phyloP scores from a whole-genome alignment of 164 flowering plant genomes.

The Berberis thunbergii region DNA sequence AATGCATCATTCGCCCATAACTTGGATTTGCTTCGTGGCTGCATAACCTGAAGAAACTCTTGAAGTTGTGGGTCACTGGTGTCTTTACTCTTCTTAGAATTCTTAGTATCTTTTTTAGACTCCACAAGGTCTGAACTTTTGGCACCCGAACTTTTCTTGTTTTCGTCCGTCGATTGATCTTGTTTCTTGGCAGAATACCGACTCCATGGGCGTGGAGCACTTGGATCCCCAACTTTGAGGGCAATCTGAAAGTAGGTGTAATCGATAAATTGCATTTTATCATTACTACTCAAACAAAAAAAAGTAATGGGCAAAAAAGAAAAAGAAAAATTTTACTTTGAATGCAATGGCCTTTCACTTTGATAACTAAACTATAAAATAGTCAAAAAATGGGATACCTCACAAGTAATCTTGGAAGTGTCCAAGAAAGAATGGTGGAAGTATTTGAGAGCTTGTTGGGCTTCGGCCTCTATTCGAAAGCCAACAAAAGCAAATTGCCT shows the following conservation, averaged over 20 bases:
- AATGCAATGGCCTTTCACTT: too few species aligned
- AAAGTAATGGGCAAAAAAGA: neutral
- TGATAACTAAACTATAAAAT: neutral
- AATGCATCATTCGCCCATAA: constrained; percentile 86
- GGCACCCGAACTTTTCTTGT: constrained; percentile 10
- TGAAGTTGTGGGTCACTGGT: constrained; percentile 55
- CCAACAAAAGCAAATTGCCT: constrained; percentile 91
- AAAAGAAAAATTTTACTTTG: neutral
- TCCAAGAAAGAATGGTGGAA: constrained; percentile 71
- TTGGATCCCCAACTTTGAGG: constrained; percentile 70
- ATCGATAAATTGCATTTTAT: neutral
- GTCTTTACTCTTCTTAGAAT: constrained; percentile 20
- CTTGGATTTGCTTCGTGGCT: constrained; percentile 66
- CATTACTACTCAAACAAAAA: neutral
- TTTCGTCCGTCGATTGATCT: constrained; percentile 21
- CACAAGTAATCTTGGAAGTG: constrained; percentile 60
- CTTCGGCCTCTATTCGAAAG: constrained; percentile 65
- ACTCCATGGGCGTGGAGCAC: constrained; percentile 93
- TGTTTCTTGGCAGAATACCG: constrained; percentile 48
- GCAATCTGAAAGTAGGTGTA: constrained; percentile 43
- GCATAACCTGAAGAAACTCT: constrained; percentile 86
- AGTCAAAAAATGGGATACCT: constrained; percentile 30
- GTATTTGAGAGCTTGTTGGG: constrained; percentile 63
- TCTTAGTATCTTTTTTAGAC: constrained; percentile 24
- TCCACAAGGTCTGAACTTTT: constrained; percentile 14